phyloP scores from a whole-genome alignment of 2,329 filamentous ascomycete species.

The Knoxdaviesia proteae region DNA sequence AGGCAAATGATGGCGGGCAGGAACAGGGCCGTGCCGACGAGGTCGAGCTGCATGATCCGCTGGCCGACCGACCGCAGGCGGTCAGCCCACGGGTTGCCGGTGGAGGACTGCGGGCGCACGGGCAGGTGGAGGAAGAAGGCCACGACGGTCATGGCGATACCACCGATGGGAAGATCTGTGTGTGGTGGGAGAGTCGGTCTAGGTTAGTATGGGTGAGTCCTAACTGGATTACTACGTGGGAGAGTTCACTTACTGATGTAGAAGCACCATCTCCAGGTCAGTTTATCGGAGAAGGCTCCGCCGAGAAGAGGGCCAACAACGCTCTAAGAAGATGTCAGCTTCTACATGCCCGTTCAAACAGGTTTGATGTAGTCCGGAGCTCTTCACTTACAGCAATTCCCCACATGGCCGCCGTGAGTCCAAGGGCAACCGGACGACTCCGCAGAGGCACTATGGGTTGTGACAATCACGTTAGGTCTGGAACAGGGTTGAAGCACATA shows the following conservation, averaged over 20 bases:
- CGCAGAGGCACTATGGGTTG: conserved; percentile 23
- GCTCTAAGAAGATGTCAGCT: conserved; percentile 3
- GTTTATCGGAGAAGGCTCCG: conserved; percentile 25
- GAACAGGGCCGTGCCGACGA: conserved; percentile 26
- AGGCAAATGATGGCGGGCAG: conserved; percentile 30
- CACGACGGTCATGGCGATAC: conserved; percentile 24
- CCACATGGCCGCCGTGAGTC: conserved; percentile 32
- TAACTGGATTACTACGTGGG: background rate
- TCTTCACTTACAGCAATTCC: conserved; percentile 22
- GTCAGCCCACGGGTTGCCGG: conserved; percentile 8
- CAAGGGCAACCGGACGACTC: conserved; percentile 31
- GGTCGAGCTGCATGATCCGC: conserved; percentile 25
- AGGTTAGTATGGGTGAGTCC: background rate
- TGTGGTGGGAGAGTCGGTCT: conserved; percentile 10
- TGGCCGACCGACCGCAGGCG: conserved; percentile 13
- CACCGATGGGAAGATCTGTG: conserved; percentile 22
- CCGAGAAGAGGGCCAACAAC: conserved; percentile 29
- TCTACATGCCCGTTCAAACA: background rate
- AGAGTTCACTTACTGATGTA: conserved; percentile 10
- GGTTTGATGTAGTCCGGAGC: background rate
- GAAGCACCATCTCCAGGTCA: conserved; percentile 33
- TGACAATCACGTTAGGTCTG: too few relatives aligned
- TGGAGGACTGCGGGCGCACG: background rate
- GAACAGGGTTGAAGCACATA: too few relatives aligned
- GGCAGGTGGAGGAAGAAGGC: conserved; percentile 22